Evolutionary conservation across 2,329 filamentous ascomycete species (phyloP).

Genomic region (Penicillium brevicompactum): DNA sequence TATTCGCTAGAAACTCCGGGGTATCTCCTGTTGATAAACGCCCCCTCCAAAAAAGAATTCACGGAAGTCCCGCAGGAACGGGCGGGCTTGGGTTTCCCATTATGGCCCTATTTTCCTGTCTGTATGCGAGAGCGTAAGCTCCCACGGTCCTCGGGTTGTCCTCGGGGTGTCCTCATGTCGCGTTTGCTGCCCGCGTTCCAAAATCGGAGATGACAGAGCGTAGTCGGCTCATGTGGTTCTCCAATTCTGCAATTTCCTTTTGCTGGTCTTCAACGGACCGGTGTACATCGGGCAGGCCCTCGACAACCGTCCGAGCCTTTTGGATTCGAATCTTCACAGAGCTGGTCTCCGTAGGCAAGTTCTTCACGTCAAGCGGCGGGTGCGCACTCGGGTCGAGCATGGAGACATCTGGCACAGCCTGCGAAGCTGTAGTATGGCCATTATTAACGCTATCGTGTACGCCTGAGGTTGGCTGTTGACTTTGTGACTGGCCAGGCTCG

Average conservation of each 20-base stretch:
- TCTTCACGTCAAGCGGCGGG: slow-evolving; percentile 66
- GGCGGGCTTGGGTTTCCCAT: not conserved
- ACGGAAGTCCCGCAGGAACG: not conserved
- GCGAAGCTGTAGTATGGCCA: slow-evolving; percentile 25
- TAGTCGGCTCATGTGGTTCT: slow-evolving; percentile 42
- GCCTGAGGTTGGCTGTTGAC: slow-evolving; percentile 29
- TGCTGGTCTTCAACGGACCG: slow-evolving; percentile 48
- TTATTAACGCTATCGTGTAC: slow-evolving; percentile 23
- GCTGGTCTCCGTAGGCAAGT: slow-evolving; percentile 77
- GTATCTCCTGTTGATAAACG: slow-evolving; percentile 11
- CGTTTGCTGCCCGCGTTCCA: slow-evolving; percentile 34
- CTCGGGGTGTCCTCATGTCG: not conserved
- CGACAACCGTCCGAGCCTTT: slow-evolving; percentile 63
- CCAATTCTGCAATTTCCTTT: slow-evolving; percentile 45
- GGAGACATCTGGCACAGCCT: slow-evolving; percentile 29
- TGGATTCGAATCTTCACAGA: slow-evolving; percentile 81
- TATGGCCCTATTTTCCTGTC: not conserved
- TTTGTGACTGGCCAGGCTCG: slow-evolving; percentile 25
- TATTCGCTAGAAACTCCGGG: slow-evolving; percentile 7
- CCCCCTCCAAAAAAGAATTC: not conserved
- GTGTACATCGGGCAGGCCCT: slow-evolving; percentile 47
- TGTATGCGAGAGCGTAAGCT: not conserved
- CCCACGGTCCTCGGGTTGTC: not conserved
- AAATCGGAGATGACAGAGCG: slow-evolving; percentile 45
- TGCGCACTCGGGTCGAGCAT: slow-evolving; percentile 30